Evolutionary conservation across 495 filamentous ascomycete genomes (phyloP).

Genomic region (Aspergillus asperescens): DNA sequence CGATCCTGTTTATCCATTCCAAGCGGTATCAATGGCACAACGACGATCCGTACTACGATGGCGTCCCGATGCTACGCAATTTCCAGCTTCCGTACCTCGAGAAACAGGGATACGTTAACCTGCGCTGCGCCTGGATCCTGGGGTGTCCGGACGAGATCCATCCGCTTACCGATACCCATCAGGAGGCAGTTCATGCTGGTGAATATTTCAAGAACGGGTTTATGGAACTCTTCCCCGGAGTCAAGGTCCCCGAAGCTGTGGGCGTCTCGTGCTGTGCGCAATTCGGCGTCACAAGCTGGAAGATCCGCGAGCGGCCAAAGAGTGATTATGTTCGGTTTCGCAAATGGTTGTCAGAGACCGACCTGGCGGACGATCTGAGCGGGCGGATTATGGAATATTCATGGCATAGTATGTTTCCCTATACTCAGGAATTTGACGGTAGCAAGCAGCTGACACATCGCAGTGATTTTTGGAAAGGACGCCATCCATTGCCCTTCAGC

Average conservation of each 20-base stretch:
- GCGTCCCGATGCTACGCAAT: slow-evolving; percentile 45
- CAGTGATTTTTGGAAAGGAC: slow-evolving; percentile 48
- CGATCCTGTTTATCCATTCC: slow-evolving; percentile 58
- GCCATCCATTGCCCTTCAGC: slow-evolving; percentile 54
- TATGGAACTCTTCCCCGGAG: slow-evolving; percentile 49
- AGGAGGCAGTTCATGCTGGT: slow-evolving; percentile 41
- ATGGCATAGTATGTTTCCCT: slow-evolving; percentile 54
- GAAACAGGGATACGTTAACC: slow-evolving; percentile 55
- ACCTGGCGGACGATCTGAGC: slow-evolving; percentile 49
- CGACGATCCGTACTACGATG: slow-evolving; percentile 47
- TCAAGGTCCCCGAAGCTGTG: slow-evolving; percentile 44
- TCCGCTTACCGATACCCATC: slow-evolving; percentile 39
- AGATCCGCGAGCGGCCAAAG: slow-evolving; percentile 41
- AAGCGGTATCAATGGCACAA: slow-evolving; percentile 62
- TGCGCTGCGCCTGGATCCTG: slow-evolving; percentile 59
- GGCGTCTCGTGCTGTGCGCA: slow-evolving; percentile 65
- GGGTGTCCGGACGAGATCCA: slow-evolving; percentile 59
- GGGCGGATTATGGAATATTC: slow-evolving; percentile 70
- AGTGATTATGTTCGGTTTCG: slow-evolving; percentile 54
- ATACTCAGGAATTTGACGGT: neutral
- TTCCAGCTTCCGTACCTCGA: slow-evolving; percentile 53
- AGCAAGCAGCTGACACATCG: slow-evolving; percentile 5
- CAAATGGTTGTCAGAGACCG: slow-evolving; percentile 56
- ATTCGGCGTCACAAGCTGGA: slow-evolving; percentile 59
- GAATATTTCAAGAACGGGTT: slow-evolving; percentile 51